A percentile compares a stretch with the other conserved stretches of the same genome.
Conservation (phyloP, 495 filamentous ascomycete species). For the Amphirosellinia nigrospora region DNA sequence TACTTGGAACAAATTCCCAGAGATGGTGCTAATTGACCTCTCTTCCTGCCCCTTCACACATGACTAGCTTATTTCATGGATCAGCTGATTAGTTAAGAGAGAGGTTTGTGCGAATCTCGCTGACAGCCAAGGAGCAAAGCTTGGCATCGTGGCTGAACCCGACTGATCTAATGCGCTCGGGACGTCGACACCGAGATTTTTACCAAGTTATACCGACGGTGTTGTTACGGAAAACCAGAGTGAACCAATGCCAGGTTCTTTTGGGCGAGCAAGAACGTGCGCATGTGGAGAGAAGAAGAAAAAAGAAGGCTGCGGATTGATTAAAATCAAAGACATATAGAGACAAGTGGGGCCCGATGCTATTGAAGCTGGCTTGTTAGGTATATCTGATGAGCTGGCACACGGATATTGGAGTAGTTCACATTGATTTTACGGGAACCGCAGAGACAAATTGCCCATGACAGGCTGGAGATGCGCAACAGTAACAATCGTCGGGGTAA, state of each 20-base stretch:
- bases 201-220: neutral
- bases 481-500: neutral
- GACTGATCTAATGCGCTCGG: neutral
- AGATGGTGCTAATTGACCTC: slow-evolving; percentile 12
- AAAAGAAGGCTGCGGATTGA: slow-evolving; percentile 8
- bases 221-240: neutral
- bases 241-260: neutral
- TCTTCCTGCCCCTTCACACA: neutral
- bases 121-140: slow-evolving; percentile 21
- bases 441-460: neutral
- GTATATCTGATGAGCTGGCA: slow-evolving; percentile 23
- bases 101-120: neutral
- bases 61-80: neutral
- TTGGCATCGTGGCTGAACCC: slow-evolving; percentile 13
- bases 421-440: neutral
- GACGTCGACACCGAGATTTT: slow-evolving; percentile 15
- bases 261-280: neutral
- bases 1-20: slow-evolving; percentile 1
- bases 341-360: slow-evolving; percentile 26
- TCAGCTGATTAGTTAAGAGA: neutral
- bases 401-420: slow-evolving; percentile 12
- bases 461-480: neutral
- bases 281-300: neutral
- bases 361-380: slow-evolving; percentile 4
- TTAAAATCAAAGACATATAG: slow-evolving; percentile 15